phyloP scores from a whole-genome alignment of 75 land plant genomes.

The Sequoia sempervirens region DNA sequence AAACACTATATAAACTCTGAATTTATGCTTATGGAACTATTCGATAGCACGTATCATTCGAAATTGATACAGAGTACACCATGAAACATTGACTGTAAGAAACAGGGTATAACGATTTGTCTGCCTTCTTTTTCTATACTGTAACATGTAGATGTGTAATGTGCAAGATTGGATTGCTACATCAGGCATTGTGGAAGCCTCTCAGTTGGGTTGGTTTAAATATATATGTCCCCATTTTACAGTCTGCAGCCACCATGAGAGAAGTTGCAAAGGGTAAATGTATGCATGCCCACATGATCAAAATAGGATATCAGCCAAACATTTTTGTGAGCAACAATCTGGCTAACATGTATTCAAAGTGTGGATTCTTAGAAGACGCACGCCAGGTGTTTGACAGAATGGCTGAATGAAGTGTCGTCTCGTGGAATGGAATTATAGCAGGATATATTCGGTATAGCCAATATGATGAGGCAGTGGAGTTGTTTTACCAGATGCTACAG shows the following conservation, averaged over 20 bases:
- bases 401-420: conserved; percentile 31
- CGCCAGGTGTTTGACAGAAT: conserved; percentile 41
- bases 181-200: neutral
- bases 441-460: conserved; percentile 29
- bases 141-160: neutral
- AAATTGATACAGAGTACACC: too few species aligned
- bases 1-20: too few species aligned
- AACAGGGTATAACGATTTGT: neutral
- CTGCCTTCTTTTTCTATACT: neutral
- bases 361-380: conserved; percentile 45
- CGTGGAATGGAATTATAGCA: conserved; percentile 56
- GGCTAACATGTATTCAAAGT: conserved; percentile 65
- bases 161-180: neutral
- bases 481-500: conserved; percentile 34
- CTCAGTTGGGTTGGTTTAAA: neutral
- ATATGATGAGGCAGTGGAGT: conserved; percentile 21
- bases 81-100: too few species aligned
- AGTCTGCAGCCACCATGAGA: neutral
- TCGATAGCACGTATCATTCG: too few species aligned
- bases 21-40: too few species aligned
- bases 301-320: neutral
- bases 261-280: neutral
- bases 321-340: conserved; percentile 6
- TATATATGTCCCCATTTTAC: neutral
- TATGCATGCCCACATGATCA: neutral